Percentiles rank a stretch among this genome's conserved stretches.
phyloP scores from a whole-genome alignment of 148 eudicot genomes.

The Camellia japonica region DNA sequence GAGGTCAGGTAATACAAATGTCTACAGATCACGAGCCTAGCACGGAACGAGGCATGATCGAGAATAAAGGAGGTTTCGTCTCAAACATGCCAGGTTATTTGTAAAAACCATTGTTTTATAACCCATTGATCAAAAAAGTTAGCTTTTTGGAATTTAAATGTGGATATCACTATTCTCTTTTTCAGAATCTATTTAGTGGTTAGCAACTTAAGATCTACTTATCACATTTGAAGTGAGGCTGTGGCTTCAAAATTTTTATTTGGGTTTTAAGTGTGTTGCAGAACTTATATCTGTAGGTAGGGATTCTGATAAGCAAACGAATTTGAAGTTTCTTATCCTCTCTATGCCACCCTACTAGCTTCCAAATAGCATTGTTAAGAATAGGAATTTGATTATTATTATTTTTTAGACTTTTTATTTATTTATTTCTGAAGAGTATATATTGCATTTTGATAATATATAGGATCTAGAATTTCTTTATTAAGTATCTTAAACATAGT shows the following conservation, averaged over 20 bases:
- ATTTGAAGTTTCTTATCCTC: not conserved
- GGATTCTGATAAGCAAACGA: not conserved
- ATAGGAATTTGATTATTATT: not conserved
- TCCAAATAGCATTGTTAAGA: not conserved
- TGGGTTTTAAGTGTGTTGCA: not conserved
- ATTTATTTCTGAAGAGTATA: too few relatives aligned
- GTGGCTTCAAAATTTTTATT: not conserved
- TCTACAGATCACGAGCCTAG: slow-evolving; percentile 58
- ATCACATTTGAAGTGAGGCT: not conserved
- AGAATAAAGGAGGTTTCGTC: slow-evolving; percentile 58
- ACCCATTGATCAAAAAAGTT: not conserved
- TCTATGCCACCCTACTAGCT: not conserved
- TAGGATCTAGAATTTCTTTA: too few relatives aligned
- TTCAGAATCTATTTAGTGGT: not conserved
- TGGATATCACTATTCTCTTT: not conserved
- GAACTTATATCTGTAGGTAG: not conserved
- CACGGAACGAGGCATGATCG: slow-evolving; percentile 44
- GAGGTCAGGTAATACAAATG: slow-evolving; percentile 53
- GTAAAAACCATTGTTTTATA: slow-evolving; percentile 10
- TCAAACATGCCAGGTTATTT: slow-evolving; percentile 58
- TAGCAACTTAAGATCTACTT: not conserved
- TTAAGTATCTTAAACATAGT: too few relatives aligned
- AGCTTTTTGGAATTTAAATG: not conserved
- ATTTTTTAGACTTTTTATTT: too few relatives aligned
- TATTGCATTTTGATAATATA: too few relatives aligned